These are phyloP conservation scores for Argentina anserina DNA, from an alignment of 306 rosid species.

Conservation along the genomic window DNA sequence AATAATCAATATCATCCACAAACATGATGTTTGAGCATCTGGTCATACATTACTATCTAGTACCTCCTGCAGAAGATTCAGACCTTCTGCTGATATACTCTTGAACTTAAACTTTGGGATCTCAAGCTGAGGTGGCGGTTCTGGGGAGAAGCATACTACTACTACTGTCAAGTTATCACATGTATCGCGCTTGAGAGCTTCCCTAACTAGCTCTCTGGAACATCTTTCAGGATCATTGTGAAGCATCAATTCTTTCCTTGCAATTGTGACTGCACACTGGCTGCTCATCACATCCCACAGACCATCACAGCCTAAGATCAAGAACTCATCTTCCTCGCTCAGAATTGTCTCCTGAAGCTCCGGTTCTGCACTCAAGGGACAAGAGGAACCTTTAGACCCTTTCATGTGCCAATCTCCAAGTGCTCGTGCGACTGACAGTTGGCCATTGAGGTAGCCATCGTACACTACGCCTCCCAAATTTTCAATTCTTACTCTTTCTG, in stretches of 20 bases:
- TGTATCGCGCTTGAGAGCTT: conserved; percentile 26
- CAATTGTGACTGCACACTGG: conserved; percentile 26
- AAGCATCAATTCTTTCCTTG: conserved; percentile 25
- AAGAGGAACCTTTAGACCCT: conserved; percentile 17
- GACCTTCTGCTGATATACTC: conserved; percentile 28
- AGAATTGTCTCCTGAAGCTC: conserved; percentile 25
- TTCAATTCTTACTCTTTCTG: conserved; percentile 25
- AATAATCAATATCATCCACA: conserved; percentile 11
- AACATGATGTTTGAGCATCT: conserved; percentile 5
- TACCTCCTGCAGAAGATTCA: conserved; percentile 25
- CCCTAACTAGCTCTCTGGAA: conserved; percentile 25
- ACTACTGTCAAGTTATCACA: conserved; percentile 22
- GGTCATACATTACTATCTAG: conserved; percentile 24
- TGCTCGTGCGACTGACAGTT: conserved; percentile 24
- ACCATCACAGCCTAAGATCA: conserved; percentile 28
- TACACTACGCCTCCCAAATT: conserved; percentile 24
- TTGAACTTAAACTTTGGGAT: conserved; percentile 26
- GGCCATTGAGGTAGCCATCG: conserved; percentile 28
- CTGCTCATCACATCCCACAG: conserved; percentile 33
- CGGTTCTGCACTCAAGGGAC: conserved; percentile 25
- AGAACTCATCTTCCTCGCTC: conserved; percentile 26
- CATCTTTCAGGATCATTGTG: conserved; percentile 30
- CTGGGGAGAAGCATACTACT: conserved; percentile 23
- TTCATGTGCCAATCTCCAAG: conserved; percentile 32
- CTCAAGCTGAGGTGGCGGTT: conserved; percentile 19